Evolutionary conservation across 805 yeast genomes (phyloP), one percentile per base, ranked within the genome.

Genomic region (Debaryomyces tyrocola): DNA sequence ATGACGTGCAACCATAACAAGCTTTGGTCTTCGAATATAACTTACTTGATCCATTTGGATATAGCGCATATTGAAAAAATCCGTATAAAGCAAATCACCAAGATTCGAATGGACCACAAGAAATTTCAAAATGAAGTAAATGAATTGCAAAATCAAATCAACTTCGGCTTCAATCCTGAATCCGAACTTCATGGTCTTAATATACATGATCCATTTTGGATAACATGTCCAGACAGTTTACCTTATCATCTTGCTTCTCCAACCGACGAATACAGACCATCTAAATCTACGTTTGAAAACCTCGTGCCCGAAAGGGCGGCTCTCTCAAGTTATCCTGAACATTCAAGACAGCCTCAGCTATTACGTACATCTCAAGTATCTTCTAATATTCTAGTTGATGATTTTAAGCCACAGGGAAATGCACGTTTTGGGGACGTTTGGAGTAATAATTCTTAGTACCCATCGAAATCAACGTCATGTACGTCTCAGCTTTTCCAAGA

Each of bases 121-220:
- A 43, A 43, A 10, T 37, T 48, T 18, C 44, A 47, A 34, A 28
- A 40, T 28, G 52, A 50, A 24, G 14, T 40, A 6, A 20, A 37
- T 3, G 40, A 37, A 9, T 27, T 40, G 20, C 33, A 35, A 21
- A 21, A 35, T 28, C 43, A 35, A 37, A 36, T 14, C 40, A 24
- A 31, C 27, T 15, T 18, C 3, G 37, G 31, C 47, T 15, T 15
- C 37, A 40, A 8, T 11, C 28, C 33, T 41, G 20, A 31, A 27
- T 29, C 45, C 45, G 21, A 44, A 46, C 12, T 50, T 50, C 37
- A 47, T 21, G 77, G 80, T 10, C 68, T 74, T 51, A 59, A 65
- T 40, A 54, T 75, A 33, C 66, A 63, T 41, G 83, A 78, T 56
- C 83, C 83, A 6, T 78, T 78, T 50, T 77, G 78, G 72, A 64